These are phyloP conservation scores for Tilletiaria anomala DNA, from an alignment of 1,284 basidiomycete species.

Conservation along the genomic window DNA sequence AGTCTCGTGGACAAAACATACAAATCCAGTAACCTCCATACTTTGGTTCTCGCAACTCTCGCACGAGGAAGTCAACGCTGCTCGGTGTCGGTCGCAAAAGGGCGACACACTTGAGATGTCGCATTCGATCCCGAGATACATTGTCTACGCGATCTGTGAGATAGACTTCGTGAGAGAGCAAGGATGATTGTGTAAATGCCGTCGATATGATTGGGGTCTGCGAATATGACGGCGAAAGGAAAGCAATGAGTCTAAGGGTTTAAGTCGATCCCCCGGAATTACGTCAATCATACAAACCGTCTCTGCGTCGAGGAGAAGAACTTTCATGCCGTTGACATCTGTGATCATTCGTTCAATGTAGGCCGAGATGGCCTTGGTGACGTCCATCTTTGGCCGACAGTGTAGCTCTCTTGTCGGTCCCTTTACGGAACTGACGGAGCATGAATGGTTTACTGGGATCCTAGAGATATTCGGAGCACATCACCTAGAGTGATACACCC, in stretches of 20 bases:
- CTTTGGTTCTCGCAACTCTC: constrained; percentile 62
- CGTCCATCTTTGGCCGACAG: constrained; percentile 88
- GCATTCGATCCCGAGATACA: constrained; percentile 48
- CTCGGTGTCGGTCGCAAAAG: constrained; percentile 69
- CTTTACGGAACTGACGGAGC: too few relatives aligned
- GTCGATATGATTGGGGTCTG: constrained; percentile 91
- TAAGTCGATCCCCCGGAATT: too few relatives aligned
- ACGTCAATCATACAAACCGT: too few relatives aligned
- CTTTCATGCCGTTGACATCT: constrained; percentile 81
- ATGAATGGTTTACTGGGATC: too few relatives aligned
- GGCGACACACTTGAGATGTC: constrained; percentile 91
- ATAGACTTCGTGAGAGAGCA: constrained; percentile 93
- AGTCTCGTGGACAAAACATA: too few relatives aligned
- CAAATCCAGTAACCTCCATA: constrained; percentile 79
- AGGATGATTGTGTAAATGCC: constrained; percentile 79
- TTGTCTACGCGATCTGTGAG: constrained; percentile 95
- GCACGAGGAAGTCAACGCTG: constrained; percentile 65
- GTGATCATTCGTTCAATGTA: constrained; percentile 84
- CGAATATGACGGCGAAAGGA: too few relatives aligned
- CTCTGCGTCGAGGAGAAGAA: constrained; percentile 84
- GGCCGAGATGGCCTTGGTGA: constrained; percentile 81
- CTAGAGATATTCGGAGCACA: too few relatives aligned
- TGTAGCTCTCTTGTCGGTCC: too few relatives aligned
- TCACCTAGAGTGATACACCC: too few relatives aligned
- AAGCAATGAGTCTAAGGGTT: too few relatives aligned